phyloP scores from a whole-genome alignment of 768 basidiomycete species.

The Gloeophyllum trabeum region DNA sequence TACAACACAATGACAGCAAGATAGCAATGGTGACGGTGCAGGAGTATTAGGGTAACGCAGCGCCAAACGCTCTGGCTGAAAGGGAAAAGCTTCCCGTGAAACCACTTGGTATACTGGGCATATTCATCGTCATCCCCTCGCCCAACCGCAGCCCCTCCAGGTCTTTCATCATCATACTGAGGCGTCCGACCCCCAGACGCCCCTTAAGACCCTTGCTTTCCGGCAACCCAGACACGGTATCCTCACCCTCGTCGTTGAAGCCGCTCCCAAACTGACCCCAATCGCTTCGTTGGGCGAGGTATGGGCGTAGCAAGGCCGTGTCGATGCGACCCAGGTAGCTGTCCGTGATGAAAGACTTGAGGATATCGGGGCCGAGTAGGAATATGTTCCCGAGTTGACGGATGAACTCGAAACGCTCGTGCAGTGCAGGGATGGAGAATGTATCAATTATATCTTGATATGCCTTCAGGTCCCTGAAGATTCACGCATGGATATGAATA shows the following conservation, averaged over 20 bases:
- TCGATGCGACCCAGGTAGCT: conserved; percentile 91
- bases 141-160: conserved; percentile 54
- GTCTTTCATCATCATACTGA: conserved; percentile 85
- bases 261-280: conserved; percentile 81
- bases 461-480: conserved; percentile 78
- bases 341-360: conserved; percentile 92
- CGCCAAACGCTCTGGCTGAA: conserved; percentile 30
- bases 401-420: conserved; percentile 96
- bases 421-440: conserved; percentile 76
- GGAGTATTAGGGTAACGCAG: too few relatives aligned
- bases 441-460: conserved; percentile 85
- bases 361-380: conserved; percentile 89
- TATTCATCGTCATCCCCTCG: conserved; percentile 9
- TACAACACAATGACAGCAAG: too few relatives aligned
- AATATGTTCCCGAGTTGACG: conserved; percentile 96
- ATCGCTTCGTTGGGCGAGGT: conserved; percentile 83
- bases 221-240: conserved; percentile 24
- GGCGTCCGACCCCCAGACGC: conserved; percentile 49
- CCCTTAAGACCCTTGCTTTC: conserved; percentile 49
- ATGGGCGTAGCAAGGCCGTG: conserved; percentile 74
- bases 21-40: too few relatives aligned
- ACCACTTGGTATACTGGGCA: conserved; percentile 2
- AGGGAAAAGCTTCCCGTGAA: conserved; percentile 35
- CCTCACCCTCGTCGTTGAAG: conserved; percentile 50
- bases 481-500: neutral